Evolutionary conservation across 192 early-diverging fungal genomes (phyloP).

Genomic region (Backusella sp.): DNA sequence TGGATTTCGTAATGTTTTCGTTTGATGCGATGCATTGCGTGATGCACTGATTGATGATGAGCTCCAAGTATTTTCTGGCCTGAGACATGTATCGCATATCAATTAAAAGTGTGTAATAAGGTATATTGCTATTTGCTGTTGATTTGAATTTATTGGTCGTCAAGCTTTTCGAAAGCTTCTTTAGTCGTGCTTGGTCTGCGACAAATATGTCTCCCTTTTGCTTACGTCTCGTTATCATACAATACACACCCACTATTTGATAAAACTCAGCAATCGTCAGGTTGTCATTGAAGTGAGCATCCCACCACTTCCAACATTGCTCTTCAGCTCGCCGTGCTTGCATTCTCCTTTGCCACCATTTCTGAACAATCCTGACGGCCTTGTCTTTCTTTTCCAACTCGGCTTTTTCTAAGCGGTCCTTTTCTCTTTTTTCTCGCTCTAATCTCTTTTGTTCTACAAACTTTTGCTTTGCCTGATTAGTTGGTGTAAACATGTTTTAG

Average conservation of each 20-base stretch:
- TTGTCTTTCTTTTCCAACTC: background rate
- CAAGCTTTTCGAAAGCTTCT: background rate
- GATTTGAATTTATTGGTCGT: background rate
- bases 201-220: background rate
- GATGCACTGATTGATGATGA: conserved; percentile 12
- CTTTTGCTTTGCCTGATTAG: conserved; percentile 1
- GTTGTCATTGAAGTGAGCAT: background rate
- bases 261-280: background rate
- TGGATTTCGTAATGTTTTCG: background rate
- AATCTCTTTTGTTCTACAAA: conserved; percentile 22
- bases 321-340: background rate
- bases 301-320: conserved; percentile 13
- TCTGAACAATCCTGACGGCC: conserved; percentile 18
- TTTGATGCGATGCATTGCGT: background rate
- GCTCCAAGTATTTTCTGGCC: conserved; percentile 10
- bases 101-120: conserved; percentile 11
- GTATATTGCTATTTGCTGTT: background rate
- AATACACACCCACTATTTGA: conserved; percentile 16
- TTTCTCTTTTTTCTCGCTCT: conserved; percentile 30
- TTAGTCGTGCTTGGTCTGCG: background rate
- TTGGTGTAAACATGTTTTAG: conserved; percentile 22
- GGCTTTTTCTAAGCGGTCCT: conserved; percentile 12
- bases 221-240: background rate
- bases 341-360: conserved; percentile 15
- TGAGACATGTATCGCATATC: conserved; percentile 11